Percentiles rank a stretch among this genome's conserved stretches.
phyloP scores from a whole-genome alignment of 2,329 filamentous ascomycete species.

The Pseudogymnoascus sp. region DNA sequence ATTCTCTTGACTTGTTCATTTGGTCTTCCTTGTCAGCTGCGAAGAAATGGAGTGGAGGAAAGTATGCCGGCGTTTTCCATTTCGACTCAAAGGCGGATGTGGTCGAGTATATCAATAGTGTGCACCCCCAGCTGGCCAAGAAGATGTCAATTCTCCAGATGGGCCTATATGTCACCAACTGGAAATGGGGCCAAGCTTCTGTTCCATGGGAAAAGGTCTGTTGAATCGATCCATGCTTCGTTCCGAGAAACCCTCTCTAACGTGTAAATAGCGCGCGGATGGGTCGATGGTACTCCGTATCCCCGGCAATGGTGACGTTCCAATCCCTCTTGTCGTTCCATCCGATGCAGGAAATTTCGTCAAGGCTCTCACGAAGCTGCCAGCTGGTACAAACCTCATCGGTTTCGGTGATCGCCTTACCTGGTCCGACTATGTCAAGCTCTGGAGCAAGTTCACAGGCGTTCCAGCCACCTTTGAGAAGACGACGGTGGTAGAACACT shows the following conservation, averaged over 20 bases:
- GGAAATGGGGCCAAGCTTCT: constrained; percentile 8
- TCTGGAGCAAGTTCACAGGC: constrained; percentile 19
- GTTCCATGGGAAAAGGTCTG: not conserved
- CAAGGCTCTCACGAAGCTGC: constrained; percentile 18
- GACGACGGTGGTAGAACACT: constrained; percentile 20
- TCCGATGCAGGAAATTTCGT: constrained; percentile 29
- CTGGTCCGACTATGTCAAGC: constrained; percentile 16
- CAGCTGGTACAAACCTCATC: constrained; percentile 19
- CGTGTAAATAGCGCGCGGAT: constrained; percentile 13
- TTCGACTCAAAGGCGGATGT: constrained; percentile 33
- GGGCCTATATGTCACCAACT: constrained; percentile 31
- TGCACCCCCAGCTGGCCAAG: constrained; percentile 25
- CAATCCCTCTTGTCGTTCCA: constrained; percentile 25
- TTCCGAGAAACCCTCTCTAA: not conserved
- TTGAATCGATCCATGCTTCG: not conserved
- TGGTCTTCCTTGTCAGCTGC: constrained; percentile 29
- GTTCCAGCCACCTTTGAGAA: constrained; percentile 13
- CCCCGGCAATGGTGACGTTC: constrained; percentile 12
- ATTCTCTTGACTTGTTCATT: constrained; percentile 21
- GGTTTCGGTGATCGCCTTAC: constrained; percentile 18
- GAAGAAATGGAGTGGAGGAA: constrained; percentile 30
- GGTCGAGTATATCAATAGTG: constrained; percentile 23
- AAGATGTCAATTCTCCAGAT: constrained; percentile 31
- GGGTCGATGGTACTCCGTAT: constrained; percentile 15
- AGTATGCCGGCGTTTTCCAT: constrained; percentile 33